phyloP scores from a whole-genome alignment of 2,329 filamentous ascomycete species.

The Alternaria angustiovoidea region DNA sequence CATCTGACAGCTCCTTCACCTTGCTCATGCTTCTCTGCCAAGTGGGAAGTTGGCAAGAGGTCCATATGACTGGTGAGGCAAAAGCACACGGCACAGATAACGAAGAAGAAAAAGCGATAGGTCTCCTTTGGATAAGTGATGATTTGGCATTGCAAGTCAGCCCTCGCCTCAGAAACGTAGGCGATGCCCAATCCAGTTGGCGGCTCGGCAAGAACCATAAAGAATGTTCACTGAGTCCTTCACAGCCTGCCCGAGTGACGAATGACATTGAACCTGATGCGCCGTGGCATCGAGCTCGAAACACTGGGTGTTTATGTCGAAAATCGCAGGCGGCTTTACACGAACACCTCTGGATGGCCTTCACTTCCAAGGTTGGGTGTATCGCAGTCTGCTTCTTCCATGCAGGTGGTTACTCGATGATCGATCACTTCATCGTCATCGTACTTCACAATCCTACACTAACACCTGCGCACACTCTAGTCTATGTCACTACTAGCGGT shows the following conservation, averaged over 20 bases:
- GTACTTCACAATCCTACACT: constrained; percentile 1
- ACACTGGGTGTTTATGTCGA: constrained; percentile 2
- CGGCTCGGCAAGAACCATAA: constrained; percentile 3
- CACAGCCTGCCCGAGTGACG: neutral
- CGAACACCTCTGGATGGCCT: neutral
- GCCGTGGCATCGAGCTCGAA: neutral
- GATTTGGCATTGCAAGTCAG: neutral
- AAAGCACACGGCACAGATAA: neutral
- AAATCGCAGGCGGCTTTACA: neutral
- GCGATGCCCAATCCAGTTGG: constrained; percentile 5
- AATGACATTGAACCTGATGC: neutral
- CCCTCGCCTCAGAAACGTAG: neutral
- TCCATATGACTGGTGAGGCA: neutral
- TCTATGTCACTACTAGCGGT: constrained; percentile 2
- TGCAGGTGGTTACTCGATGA: neutral
- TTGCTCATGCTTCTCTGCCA: constrained; percentile 2
- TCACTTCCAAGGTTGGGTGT: neutral
- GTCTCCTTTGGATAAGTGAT: neutral
- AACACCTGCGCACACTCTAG: neutral
- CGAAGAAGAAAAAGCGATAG: constrained; percentile 1
- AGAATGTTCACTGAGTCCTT: neutral
- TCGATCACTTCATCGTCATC: neutral
- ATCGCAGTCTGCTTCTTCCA: neutral
- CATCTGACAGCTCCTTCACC: constrained; percentile 4
- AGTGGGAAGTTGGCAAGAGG: neutral